phyloP scores from a whole-genome alignment of 805 yeast genomes.

The Pichia cephalocereana region DNA sequence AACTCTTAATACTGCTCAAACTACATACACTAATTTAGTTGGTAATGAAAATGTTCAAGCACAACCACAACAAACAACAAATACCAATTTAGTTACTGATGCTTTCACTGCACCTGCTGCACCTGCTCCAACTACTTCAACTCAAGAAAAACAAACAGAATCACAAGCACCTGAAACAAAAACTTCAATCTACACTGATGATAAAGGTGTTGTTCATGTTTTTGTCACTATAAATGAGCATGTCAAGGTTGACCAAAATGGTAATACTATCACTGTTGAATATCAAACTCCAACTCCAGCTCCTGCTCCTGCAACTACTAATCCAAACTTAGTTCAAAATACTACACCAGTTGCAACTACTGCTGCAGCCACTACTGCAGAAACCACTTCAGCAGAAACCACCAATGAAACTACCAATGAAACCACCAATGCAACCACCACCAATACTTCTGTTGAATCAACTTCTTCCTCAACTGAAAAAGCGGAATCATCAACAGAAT shows the following conservation, averaged over 20 bases:
- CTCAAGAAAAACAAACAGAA: too few relatives aligned
- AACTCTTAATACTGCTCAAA: background rate
- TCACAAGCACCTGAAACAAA: too few relatives aligned
- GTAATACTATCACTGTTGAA: conserved; percentile 2
- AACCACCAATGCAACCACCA: too few relatives aligned
- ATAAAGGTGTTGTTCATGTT: background rate
- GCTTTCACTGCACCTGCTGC: background rate
- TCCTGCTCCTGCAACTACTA: background rate
- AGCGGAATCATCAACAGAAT: too few relatives aligned
- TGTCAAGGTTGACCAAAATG: conserved; percentile 2
- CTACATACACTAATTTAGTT: background rate
- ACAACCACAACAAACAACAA: background rate
- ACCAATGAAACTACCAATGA: too few relatives aligned
- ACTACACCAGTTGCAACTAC: background rate
- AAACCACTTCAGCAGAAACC: too few relatives aligned
- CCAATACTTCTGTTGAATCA: too few relatives aligned
- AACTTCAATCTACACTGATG: background rate
- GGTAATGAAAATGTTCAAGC: too few relatives aligned
- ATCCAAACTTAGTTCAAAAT: background rate
- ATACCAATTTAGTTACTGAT: background rate
- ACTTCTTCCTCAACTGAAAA: too few relatives aligned
- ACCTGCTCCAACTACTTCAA: too few relatives aligned
- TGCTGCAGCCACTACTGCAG: background rate
- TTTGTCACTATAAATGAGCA: background rate
- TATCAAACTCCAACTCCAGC: background rate